phyloP scores from a whole-genome alignment of 352 stramenopile species.

The Pythium aristosporum region DNA sequence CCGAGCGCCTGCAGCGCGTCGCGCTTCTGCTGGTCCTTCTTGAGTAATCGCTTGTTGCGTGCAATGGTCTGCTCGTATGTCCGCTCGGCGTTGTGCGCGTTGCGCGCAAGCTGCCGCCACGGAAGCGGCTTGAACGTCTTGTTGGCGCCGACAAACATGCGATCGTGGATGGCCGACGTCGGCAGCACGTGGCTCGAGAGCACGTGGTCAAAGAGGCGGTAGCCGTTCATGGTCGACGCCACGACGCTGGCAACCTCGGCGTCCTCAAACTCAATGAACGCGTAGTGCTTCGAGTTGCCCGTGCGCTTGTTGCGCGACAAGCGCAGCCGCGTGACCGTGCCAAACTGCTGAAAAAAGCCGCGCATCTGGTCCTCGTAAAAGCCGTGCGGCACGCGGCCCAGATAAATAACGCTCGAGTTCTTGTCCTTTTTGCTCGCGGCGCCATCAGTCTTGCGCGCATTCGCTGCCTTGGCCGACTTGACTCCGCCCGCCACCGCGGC shows the following conservation, averaged over 20 bases:
- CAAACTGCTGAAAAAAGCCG: constrained; percentile 97
- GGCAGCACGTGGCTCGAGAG: constrained; percentile 93
- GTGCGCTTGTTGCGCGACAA: constrained; percentile 95
- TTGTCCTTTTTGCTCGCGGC: constrained; percentile 26
- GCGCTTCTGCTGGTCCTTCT: constrained; percentile 79
- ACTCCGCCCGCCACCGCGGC: constrained; percentile 29
- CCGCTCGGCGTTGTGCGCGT: constrained; percentile 77
- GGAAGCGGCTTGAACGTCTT: constrained; percentile 79
- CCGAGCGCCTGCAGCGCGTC: constrained; percentile 69
- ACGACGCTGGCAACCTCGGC: constrained; percentile 92
- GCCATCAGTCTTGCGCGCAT: constrained; percentile 24
- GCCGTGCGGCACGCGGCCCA: constrained; percentile 94
- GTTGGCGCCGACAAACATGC: constrained; percentile 87
- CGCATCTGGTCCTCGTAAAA: constrained; percentile 97
- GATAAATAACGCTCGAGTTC: constrained; percentile 93
- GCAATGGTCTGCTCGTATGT: constrained; percentile 71
- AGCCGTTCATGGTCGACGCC: constrained; percentile 94
- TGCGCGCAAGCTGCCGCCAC: constrained; percentile 66
- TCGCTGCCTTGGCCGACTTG: constrained; percentile 18
- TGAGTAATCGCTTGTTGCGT: constrained; percentile 70
- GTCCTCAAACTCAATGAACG: constrained; percentile 96
- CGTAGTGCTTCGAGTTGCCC: constrained; percentile 94
- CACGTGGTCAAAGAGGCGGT: constrained; percentile 93
- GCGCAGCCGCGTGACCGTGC: constrained; percentile 87
- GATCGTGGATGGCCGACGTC: constrained; percentile 81